These are phyloP conservation scores for Alternaria sp. DNA, from an alignment of 2,329 filamentous ascomycete species.

Conservation along the genomic window DNA sequence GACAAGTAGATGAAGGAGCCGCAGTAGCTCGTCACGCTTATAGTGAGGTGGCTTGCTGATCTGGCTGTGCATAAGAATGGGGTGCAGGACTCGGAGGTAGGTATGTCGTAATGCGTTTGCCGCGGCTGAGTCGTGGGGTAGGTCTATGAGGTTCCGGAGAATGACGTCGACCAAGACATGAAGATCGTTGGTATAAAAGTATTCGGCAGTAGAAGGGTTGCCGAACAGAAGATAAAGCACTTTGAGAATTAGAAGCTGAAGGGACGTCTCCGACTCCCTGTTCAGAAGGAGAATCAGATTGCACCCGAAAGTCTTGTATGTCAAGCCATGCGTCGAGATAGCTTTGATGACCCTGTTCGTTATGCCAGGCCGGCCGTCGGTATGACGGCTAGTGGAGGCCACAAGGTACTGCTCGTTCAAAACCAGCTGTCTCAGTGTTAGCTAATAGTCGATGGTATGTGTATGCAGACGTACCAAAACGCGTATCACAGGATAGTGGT, in stretches of 20 bases:
- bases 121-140: constrained; percentile 75
- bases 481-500: constrained; percentile 93
- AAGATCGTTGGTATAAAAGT: constrained; percentile 98
- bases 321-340: constrained; percentile 77
- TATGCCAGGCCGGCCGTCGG: constrained; percentile 59
- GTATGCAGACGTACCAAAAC: constrained; percentile 72
- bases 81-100: constrained; percentile 90
- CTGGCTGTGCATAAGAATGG: constrained; percentile 89
- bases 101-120: constrained; percentile 76
- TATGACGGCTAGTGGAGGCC: constrained; percentile 54
- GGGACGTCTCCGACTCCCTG: constrained; percentile 87
- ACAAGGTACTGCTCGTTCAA: constrained; percentile 99
- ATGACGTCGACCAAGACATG: constrained; percentile 94
- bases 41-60: constrained; percentile 86
- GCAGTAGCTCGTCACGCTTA: constrained; percentile 84
- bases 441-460: not conserved
- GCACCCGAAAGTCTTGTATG: constrained; percentile 94
- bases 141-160: constrained; percentile 92
- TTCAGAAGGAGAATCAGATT: constrained; percentile 96
- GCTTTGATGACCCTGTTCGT: constrained; percentile 96
- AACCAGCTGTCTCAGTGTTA: constrained; percentile 68
- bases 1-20: constrained; percentile 72
- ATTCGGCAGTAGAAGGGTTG: constrained; percentile 88
- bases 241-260: constrained; percentile 96
- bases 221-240: constrained; percentile 95